These are phyloP conservation scores for Auricularia auricula-judae DNA, from an alignment of 768 basidiomycete genomes.

Conservation along the genomic window DNA sequence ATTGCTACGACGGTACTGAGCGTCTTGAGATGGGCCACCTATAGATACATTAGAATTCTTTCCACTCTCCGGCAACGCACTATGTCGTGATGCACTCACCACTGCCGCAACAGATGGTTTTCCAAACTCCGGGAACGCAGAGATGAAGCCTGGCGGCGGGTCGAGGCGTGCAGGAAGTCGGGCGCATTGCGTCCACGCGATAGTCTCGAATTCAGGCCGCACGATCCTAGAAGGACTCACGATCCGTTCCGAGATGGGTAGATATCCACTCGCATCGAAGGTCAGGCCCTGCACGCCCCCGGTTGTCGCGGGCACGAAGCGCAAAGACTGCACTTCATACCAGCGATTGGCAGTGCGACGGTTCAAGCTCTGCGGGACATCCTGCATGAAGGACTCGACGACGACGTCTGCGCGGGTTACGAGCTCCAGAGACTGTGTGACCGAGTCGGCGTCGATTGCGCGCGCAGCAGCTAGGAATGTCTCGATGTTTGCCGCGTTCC, in stretches of 20 bases:
- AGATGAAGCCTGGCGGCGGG: conserved; percentile 21
- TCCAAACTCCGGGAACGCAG: conserved; percentile 29
- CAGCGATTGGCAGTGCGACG: conserved; percentile 13
- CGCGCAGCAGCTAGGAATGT: conserved; percentile 28
- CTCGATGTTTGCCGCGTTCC: conserved; percentile 19
- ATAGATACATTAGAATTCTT: neutral
- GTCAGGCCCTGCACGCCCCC: conserved; percentile 9
- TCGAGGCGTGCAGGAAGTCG: conserved; percentile 13
- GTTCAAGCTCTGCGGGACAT: conserved; percentile 21
- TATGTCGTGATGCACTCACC: conserved; percentile 20
- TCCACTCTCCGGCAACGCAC: neutral
- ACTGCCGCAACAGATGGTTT: conserved; percentile 30
- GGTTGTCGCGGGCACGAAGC: conserved; percentile 31
- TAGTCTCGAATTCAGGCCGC: conserved; percentile 24
- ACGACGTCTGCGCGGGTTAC: conserved; percentile 8
- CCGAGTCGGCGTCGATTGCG: conserved; percentile 18
- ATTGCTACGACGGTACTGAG: conserved; percentile 21
- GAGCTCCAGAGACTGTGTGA: neutral
- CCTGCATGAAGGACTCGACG: conserved; percentile 24
- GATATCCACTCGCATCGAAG: conserved; percentile 10
- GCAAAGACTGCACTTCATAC: conserved; percentile 21
- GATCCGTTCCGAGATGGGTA: conserved; percentile 19
- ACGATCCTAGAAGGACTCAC: conserved; percentile 31
- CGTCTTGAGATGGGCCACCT: conserved; percentile 33
- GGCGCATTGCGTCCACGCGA: conserved; percentile 43